Evolutionary conservation across 2,329 filamentous ascomycete genomes (phyloP).

Genomic region (Cladosporium sp.): DNA sequence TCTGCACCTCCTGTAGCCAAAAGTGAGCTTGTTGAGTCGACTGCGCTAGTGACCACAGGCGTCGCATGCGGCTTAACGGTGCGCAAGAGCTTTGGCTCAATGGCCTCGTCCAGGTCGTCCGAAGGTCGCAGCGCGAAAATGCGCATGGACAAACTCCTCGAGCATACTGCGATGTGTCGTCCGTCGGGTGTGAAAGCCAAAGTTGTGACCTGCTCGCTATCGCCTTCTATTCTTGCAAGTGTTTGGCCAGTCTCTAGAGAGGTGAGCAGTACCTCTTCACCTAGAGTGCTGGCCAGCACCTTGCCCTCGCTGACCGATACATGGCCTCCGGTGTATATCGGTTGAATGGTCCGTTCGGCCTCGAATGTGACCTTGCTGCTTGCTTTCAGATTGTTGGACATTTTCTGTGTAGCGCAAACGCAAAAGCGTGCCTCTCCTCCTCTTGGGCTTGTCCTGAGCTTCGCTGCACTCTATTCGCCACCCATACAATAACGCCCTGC

Average conservation of each 20-base stretch:
- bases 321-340: constrained; percentile 89
- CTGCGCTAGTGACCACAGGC: constrained; percentile 79
- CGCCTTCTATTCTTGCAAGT: constrained; percentile 79
- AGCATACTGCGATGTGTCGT: constrained; percentile 85
- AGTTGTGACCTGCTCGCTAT: constrained; percentile 70
- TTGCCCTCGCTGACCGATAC: constrained; percentile 78
- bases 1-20: constrained; percentile 91
- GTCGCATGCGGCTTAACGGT: constrained; percentile 87
- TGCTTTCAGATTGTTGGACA: constrained; percentile 49
- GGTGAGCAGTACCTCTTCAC: constrained; percentile 85
- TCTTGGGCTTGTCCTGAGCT: neutral
- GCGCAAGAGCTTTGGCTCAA: constrained; percentile 66
- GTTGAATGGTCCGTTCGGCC: constrained; percentile 74
- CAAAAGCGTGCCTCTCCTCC: neutral
- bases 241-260: constrained; percentile 78
- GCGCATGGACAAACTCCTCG: constrained; percentile 91
- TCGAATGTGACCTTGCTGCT: constrained; percentile 83
- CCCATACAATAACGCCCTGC: neutral
- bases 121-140: constrained; percentile 71
- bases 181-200: constrained; percentile 79
- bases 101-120: constrained; percentile 49
- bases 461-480: neutral
- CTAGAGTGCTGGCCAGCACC: constrained; percentile 82
- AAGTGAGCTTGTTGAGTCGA: constrained; percentile 83
- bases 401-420: constrained; percentile 19